A percentile compares a stretch with the other conserved stretches of the same genome.
These are phyloP conservation scores for Ustilago crameri DNA, from an alignment of 1,284 basidiomycete species.

Conservation along the genomic window DNA sequence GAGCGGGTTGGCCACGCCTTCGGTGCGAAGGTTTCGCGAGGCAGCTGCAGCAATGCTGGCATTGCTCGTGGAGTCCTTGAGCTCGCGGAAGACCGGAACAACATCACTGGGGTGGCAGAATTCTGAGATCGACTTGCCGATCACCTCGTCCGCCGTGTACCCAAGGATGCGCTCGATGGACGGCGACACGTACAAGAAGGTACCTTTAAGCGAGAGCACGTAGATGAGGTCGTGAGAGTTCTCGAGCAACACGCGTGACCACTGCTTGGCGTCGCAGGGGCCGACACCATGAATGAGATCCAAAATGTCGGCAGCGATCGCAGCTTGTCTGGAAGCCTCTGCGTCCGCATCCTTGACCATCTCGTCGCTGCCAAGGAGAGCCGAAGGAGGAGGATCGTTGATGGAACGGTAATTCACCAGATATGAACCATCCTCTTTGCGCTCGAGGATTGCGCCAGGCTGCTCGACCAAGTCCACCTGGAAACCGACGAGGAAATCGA, in stretches of 20 bases:
- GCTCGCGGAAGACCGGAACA: conserved; percentile 88
- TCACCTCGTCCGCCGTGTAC: conserved; percentile 76
- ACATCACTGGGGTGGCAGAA: conserved; percentile 88
- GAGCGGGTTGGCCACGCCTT: conserved; percentile 55
- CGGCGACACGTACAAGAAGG: conserved; percentile 87
- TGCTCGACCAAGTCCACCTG: conserved; percentile 82
- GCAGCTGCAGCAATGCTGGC: conserved; percentile 64
- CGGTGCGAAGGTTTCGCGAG: conserved; percentile 49
- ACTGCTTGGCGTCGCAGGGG: conserved; percentile 51
- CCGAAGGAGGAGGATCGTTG: conserved; percentile 46
- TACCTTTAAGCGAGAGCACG: conserved; percentile 91
- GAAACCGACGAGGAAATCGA: conserved; percentile 90
- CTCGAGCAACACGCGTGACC: conserved; percentile 59
- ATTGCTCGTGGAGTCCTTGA: conserved; percentile 79
- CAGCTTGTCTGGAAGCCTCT: conserved; percentile 43
- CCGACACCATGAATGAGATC: conserved; percentile 49
- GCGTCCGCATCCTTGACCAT: conserved; percentile 42
- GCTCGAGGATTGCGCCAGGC: conserved; percentile 80
- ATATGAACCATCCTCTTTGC: conserved; percentile 58
- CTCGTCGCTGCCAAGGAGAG: conserved; percentile 32
- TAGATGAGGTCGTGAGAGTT: conserved; percentile 79
- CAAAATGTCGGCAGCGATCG: conserved; percentile 48
- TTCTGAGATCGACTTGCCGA: conserved; percentile 81
- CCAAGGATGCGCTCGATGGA: conserved; percentile 62
- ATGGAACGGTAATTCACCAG: conserved; percentile 61